phyloP scores from a whole-genome alignment of 2,329 filamentous ascomycete genomes.

The Colletotrichum sp. region DNA sequence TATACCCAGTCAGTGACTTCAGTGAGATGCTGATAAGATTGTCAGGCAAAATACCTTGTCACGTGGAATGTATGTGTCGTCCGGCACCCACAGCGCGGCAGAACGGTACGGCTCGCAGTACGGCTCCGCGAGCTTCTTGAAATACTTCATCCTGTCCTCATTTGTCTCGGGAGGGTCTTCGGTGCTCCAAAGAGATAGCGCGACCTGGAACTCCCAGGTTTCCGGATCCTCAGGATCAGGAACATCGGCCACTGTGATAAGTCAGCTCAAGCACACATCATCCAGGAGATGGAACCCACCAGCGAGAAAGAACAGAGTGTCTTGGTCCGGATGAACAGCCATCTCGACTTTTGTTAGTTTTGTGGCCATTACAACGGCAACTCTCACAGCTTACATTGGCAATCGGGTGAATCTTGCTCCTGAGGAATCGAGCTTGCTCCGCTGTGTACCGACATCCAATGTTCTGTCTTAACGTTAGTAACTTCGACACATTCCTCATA shows the following conservation, averaged over 20 bases:
- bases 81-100: background rate
- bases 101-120: background rate
- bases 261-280: background rate
- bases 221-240: background rate
- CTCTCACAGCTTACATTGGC: background rate
- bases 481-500: background rate
- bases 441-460: background rate
- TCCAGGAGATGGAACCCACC: background rate
- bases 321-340: background rate
- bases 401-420: background rate
- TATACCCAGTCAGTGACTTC: background rate
- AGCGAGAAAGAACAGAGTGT: background rate
- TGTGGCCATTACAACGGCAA: background rate
- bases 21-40: background rate
- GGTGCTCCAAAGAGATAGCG: background rate
- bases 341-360: background rate
- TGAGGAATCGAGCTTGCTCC: background rate
- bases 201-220: background rate
- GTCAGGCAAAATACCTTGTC: rapidly evolving
- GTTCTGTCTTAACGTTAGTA: background rate
- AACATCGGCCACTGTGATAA: background rate
- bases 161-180: background rate
- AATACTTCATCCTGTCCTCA: background rate
- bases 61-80: background rate
- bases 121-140: background rate